Conservation (phyloP, 208 protist genomes). For the Trypanosoma mega region DNA sequence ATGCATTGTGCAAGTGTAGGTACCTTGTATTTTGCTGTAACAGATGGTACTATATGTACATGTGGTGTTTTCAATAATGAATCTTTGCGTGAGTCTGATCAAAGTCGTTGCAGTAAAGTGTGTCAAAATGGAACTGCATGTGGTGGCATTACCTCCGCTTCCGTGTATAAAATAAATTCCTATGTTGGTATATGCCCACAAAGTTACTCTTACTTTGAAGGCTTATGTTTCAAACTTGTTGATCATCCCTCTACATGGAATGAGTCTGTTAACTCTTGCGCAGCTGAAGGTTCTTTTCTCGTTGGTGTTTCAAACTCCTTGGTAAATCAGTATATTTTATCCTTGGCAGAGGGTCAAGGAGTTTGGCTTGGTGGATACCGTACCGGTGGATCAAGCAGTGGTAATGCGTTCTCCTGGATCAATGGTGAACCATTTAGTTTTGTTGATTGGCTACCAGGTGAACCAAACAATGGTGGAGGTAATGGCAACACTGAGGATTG, state of each 20-base stretch:
- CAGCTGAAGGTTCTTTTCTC: background rate
- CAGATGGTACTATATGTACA: slow-evolving; percentile 9
- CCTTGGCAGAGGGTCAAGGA: background rate
- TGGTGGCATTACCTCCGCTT: slow-evolving; percentile 5
- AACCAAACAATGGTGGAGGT: slow-evolving; percentile 1
- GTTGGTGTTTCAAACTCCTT: background rate
- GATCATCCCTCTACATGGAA: background rate
- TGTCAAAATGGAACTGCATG: background rate
- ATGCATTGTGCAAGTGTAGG: slow-evolving; percentile 2
- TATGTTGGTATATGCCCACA: slow-evolving; percentile 3
- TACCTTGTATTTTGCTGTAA: slow-evolving; percentile 10
- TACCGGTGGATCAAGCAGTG: background rate
- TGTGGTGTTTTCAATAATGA: slow-evolving; percentile 19
- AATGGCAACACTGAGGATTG: background rate
- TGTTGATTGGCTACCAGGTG: slow-evolving; percentile 1
- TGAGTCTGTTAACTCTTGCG: background rate
- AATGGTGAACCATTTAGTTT: background rate
- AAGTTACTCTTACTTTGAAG: slow-evolving; percentile 7
- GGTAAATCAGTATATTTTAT: slow-evolving; percentile 6
- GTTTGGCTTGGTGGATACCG: slow-evolving; percentile 3
- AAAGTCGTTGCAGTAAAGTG: background rate
- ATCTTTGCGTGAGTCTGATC: background rate
- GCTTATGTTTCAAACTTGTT: slow-evolving; percentile 2
- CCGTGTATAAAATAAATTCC: background rate
- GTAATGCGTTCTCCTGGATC: background rate